A percentile compares a stretch with the other conserved stretches of the same genome.
phyloP scores from a whole-genome alignment of 768 basidiomycete species.

The Hygrocybe coccinea region DNA sequence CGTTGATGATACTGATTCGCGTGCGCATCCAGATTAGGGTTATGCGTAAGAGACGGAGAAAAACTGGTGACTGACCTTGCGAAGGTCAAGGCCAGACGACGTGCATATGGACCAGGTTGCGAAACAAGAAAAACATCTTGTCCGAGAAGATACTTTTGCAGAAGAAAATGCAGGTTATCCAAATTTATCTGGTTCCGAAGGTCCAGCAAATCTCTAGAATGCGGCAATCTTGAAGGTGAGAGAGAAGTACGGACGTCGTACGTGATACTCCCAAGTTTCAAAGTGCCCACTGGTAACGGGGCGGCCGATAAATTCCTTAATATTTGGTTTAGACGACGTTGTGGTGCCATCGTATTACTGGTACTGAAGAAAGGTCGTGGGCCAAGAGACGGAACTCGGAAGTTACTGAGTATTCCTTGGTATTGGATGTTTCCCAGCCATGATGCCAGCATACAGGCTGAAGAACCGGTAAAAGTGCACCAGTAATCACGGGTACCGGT shows the following conservation, averaged over 20 bases:
- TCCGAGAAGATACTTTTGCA: conserved; percentile 64
- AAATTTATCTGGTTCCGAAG: conserved; percentile 47
- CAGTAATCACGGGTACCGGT: too few relatives aligned
- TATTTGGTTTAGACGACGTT: conserved; percentile 47
- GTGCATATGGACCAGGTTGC: conserved; percentile 64
- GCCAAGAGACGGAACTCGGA: too few relatives aligned
- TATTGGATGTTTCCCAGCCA: too few relatives aligned
- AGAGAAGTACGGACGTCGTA: conserved; percentile 50
- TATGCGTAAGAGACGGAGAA: too few relatives aligned
- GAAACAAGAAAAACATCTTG: conserved; percentile 65
- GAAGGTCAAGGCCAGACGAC: conserved; percentile 58
- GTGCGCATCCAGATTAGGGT: conserved; percentile 1
- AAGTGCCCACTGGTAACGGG: conserved; percentile 43
- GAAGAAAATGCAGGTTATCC: conserved; percentile 58
- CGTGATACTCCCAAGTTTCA: conserved; percentile 53
- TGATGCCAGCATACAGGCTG: too few relatives aligned
- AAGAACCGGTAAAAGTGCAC: too few relatives aligned
- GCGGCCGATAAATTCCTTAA: conserved; percentile 41
- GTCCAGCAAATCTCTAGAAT: conserved; percentile 43
- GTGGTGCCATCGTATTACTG: conserved; percentile 8
- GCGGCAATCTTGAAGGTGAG: conserved; percentile 46
- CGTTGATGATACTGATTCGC: conserved; percentile 47
- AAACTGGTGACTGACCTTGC: conserved; percentile 40
- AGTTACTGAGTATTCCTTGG: too few relatives aligned
- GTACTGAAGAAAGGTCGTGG: too few relatives aligned